Base-by-base conservation (phyloP, 2,329 filamentous ascomycete genomes). In the Aureobasidium sp. region DNA sequence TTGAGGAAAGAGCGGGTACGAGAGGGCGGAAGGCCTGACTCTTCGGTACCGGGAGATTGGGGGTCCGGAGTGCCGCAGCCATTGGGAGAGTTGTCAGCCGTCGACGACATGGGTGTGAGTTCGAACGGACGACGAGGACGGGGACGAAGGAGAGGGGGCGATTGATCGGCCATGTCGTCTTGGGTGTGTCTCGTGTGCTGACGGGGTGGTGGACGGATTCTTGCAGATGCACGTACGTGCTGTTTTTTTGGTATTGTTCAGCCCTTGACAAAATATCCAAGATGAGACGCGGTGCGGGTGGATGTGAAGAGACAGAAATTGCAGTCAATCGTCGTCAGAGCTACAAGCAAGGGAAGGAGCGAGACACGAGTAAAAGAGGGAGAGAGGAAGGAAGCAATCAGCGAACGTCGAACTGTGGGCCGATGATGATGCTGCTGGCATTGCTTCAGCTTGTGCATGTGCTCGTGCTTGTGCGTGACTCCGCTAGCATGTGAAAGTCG, bases 1-100 rank as follows among this genome's bases (percentile, higher is more conserved):
- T 97, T 96, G 70, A 91, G 79, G 62, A 91, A 84, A 11, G 91
- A 96, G 66, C 88, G 85, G 27, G 87, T 89, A 63, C 90, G 85
- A 70, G 83, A 68, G 47, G 72, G 71, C 1, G 87, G 66, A 85
- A 79, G 37, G 36, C 52, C 60, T 22, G 62, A 63, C 22, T 68
- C 69, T 31, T 70, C 67, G 20, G 55, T 51, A 3, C 53, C 62
- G 39, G 64, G 62, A 57, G 63, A 62, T 29, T 51, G 63, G 62
- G 37, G 63, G 69, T 74, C 20, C 72, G 64, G 59, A 31, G 57
- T 60, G n/a, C 34, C 36, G 5, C 25, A 25, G 57, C 57, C 57
- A 27, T 58, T 47, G 27, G 60, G 64, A 77, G 75, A 65, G 61
- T 55, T 42, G 37, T 52, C 47, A 67, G 66, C 41, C 64, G 74